Base-by-base conservation (phyloP, 2,329 filamentous ascomycete species). In the Verticillium zaregamsianum region DNA sequence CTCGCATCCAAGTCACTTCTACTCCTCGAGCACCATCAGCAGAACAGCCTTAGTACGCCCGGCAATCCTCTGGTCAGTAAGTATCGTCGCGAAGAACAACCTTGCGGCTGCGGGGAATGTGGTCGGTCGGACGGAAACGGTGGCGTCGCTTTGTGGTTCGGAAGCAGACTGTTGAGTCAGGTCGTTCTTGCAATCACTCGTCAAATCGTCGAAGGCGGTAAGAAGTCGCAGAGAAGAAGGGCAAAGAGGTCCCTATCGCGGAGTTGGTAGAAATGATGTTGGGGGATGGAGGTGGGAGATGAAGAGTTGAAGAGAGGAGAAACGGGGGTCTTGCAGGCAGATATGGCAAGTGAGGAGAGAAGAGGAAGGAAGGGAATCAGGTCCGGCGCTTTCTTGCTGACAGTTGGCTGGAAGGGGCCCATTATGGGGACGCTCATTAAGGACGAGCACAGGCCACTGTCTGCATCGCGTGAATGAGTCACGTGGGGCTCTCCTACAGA, bases 1-100 rank as follows among this genome's bases (percentile, higher is more conserved):
- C 65, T 61, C 54, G 60, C 62, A 61, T 59, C 63, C 65, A 64
- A 63, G 64, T 65, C 62, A 65, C 61, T 63, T 65, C 63, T 62
- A 61, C 55, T 62, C 65, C 65, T 55, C 58, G 61, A 59, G 59
- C 45, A 65, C 61, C 65, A 66, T 65, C 65, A 64, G 59, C 65
- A 56, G 54, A 65, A 60, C 60, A 59, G 59, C 59, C 61, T 63
- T 56, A 63, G 40, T 57, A 63, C 62, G 61, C 59, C 63, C 61
- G 58, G 25, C 14, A 32, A 55, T 52, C 45, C 45, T 52, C 45
- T 52, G n/a, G 45, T 52, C 20, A 52, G 45, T 52, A 23, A 8
- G 33, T 20, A 52, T 52, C 45, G 45, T 52, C 45, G 45, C 45
- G 45, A 23, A 8, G 4, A 20, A 23, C 45, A 52, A 52, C 45